Conservation (phyloP, 257 asterid genomes). For the Rauvolfia tetraphylla region DNA sequence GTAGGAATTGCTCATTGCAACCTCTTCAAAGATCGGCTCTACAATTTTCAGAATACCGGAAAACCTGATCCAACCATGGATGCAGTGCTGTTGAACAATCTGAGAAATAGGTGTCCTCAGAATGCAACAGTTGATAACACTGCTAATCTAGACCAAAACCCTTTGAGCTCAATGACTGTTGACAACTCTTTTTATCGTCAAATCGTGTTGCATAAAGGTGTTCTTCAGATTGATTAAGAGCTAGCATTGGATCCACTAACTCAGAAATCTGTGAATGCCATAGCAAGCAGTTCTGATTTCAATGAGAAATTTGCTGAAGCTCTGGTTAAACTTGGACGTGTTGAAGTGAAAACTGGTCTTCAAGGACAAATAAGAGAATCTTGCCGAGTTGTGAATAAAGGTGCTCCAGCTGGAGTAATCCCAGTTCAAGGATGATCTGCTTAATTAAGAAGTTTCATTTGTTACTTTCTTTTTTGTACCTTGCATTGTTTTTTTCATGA, state of each 20-base stretch:
- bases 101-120: constrained; percentile 38
- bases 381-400: constrained; percentile 4
- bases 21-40: constrained; percentile 37
- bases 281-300: neutral
- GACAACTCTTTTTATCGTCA: constrained; percentile 50
- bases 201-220: constrained; percentile 33
- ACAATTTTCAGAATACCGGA: constrained; percentile 41
- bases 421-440: neutral
- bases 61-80: constrained; percentile 59
- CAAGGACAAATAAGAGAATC: constrained; percentile 8
- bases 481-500: neutral
- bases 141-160: constrained; percentile 50
- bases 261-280: neutral
- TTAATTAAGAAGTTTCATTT: no score
- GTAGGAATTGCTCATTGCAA: constrained; percentile 57
- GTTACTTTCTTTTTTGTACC: neutral
- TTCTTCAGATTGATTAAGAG: constrained; percentile 51
- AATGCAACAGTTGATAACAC: constrained; percentile 19
- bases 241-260: constrained; percentile 28
- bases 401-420: neutral
- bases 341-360: neutral
- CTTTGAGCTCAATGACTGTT: constrained; percentile 27
- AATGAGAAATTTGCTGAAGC: neutral
- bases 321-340: constrained; percentile 8
- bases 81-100: constrained; percentile 4